A percentile compares a stretch with the other conserved stretches of the same genome.
Conservation (phyloP, 75 land plant genomes). For the Cryptomeria japonica region DNA sequence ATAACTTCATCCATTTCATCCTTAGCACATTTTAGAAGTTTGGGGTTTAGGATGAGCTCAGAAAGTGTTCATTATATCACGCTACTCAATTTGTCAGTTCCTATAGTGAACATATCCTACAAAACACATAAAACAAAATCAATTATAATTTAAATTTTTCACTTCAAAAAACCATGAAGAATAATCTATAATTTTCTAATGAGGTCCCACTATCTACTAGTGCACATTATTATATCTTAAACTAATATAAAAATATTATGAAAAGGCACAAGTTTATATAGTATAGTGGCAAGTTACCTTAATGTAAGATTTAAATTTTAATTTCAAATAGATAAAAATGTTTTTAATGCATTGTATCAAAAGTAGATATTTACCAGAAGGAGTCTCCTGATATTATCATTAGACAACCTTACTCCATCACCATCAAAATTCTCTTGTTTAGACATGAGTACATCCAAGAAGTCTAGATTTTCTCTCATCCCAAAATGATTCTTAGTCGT, state of each 20-base stretch:
- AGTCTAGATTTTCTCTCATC: conserved; percentile 22
- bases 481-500: too few species aligned
- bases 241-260: too few species aligned
- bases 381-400: conserved; percentile 27
- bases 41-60: conserved; percentile 43
- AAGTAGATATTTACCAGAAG: background rate
- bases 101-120: conserved; percentile 42
- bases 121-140: background rate
- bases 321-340: background rate
- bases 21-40: conserved; percentile 18
- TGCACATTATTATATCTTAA: too few species aligned
- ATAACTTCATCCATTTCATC: conserved; percentile 48
- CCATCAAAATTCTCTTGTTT: conserved; percentile 10
- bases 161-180: background rate
- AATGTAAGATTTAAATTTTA: background rate
- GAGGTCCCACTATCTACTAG: too few species aligned
- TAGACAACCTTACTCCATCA: background rate
- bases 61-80: conserved; percentile 47
- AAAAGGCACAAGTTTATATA: too few species aligned
- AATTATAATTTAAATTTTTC: conserved; percentile 11
- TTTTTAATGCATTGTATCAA: background rate
- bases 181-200: too few species aligned
- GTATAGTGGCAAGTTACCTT: too few species aligned
- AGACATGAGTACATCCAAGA: conserved; percentile 24
- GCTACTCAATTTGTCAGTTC: conserved; percentile 41